Base-by-base conservation (phyloP, 2,329 filamentous ascomycete species). In the Zopfia rhizophila region DNA sequence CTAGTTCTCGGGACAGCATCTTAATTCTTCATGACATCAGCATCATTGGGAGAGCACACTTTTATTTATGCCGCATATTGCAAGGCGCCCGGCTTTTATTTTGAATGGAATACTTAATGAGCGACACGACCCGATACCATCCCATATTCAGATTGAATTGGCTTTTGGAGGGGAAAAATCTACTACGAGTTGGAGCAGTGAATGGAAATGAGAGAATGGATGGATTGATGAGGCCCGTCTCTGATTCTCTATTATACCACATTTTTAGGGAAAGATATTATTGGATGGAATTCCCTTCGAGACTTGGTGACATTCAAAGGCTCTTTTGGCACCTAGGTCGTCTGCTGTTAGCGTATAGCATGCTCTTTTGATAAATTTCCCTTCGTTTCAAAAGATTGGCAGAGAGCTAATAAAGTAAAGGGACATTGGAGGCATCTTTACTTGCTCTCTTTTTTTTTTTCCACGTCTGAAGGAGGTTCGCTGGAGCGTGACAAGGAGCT, bases 41-140 rank as follows among this genome's bases (percentile, higher is more conserved):
- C 42, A 60, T 63, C 60, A 62, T 54, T 51, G 55, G 60, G 60
- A 42, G 47, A 48, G 55, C 57, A 59, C 53, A 53, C 60, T 60
- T 40, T 56, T 60, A 66, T 71, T 65, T 64, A 63, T 55, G 61
- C 66, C 61, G 69, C 69, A 72, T 72, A 71, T 62, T 69, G 68
- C 69, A 72, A 56, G 69, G 69, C 69, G 69, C 68, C 64, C 56
- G 68, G 59, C 59, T 65, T 51, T 43, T 27, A 17, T 63, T 62
- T 65, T 55, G 55, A 63, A 56, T 65, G 58, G 57, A 58, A 65
- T 61, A 70, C 57, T 66, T 71, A 69, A 70, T 69, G 67, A 69
- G 64, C 64, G 64, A 64, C 59, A 70, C 66, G 68, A 71, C 59
- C 48, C 58, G 66, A 69, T 69, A 69, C 65, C 65, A 68, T 41